Base-by-base conservation (phyloP, 2,329 filamentous ascomycete genomes). In the Xylariaceae sp. region DNA sequence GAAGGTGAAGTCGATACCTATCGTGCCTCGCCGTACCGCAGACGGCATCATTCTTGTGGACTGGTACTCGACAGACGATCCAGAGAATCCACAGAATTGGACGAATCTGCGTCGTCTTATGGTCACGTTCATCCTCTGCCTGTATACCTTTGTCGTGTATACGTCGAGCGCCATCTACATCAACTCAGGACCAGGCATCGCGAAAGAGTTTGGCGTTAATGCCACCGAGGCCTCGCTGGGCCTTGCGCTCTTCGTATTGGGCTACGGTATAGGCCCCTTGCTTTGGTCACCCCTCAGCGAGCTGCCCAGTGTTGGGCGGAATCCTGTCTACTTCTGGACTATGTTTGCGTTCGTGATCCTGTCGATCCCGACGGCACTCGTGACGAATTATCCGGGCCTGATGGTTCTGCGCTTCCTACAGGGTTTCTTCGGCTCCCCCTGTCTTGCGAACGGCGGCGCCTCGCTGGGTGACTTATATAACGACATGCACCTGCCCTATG, bases 331-430 rank as follows among this genome's bases (percentile, higher is more conserved):
- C 71, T 82, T 89, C 31, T 70, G 83, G 62, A 87, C 87, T 8
- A 87, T 91, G 75, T 82, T 82, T 56, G 75, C 91, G 24, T 91
- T 90, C 69, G 84, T 88, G 45, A 80, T 90, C 58, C 72, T 91
- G 9, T 84, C 82, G 5, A 80, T 91, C 14, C 87, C 87, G 0
- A 84, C 87, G 0, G 84, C 86, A 0, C 70, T 90, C 0, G 84
- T 84, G 3, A 73, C 82, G 40, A 88, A 86, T 74, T 88, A 86
- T 49, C 74, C 83, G 0, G 86, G 86, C 0, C 76, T 91, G 8
- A 79, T 89, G 65, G 83, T 88, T 2, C 75, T 87, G 2, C 80
- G 87, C 1, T 88, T 88, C 72, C 71, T 89, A 3, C 83, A 85
- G 57, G 87, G 86, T 1, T 87, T 89, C 77, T 87, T 88, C 62